Evolutionary conservation across 768 basidiomycete genomes (phyloP), one percentile per base, ranked within the genome.

Genomic region (Tremella yokohamensis): DNA sequence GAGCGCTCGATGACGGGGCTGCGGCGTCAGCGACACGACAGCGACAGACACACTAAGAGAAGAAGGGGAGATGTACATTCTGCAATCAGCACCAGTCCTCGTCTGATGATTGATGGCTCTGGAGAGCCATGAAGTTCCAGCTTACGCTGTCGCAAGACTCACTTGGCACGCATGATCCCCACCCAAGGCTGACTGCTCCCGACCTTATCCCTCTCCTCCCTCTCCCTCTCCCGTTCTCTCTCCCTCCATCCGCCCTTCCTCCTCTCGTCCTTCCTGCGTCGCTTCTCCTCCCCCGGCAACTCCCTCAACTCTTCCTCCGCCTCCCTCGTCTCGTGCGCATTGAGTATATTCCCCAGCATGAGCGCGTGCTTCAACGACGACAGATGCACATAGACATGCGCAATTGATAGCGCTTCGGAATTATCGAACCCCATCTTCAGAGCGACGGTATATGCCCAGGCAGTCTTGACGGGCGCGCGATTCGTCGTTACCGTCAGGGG

Each of bases 401-500:
- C 93, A 55, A 98, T 89, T 62, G 89, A 92, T 40, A 98, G 79
- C 1, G 94, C 89, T 78, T 98, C 94, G 68, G 89, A 85, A 58
- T 87, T 81, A 51, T 84, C 82, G 75, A 98, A 98, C 1, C 91
- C 89, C 61, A 96, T 80, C 39, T 85, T 81, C 66, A 90, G 89
- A 2, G 89, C 87, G 24, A 97, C 89, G 34, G 90, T 77, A 52
- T 82, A 87, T 1, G 90, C 85, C 94, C 94, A 98, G 1, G 88
- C 90, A 55, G 86, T 91, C 88, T 97, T 89, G 45, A 97, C 81
- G 0, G 94, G 94, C 0, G 94, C 93, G 20, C 94, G 85, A 75
- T 98, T 98, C 45, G 89, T 82, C 18, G 90, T 81, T 18, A 84
- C 81, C 8, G 79, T 81, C 63, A 89, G 86, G 18, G 75, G 76